phyloP scores from a whole-genome alignment of 345 rosid genomes.

The Eucalyptus marginata region DNA sequence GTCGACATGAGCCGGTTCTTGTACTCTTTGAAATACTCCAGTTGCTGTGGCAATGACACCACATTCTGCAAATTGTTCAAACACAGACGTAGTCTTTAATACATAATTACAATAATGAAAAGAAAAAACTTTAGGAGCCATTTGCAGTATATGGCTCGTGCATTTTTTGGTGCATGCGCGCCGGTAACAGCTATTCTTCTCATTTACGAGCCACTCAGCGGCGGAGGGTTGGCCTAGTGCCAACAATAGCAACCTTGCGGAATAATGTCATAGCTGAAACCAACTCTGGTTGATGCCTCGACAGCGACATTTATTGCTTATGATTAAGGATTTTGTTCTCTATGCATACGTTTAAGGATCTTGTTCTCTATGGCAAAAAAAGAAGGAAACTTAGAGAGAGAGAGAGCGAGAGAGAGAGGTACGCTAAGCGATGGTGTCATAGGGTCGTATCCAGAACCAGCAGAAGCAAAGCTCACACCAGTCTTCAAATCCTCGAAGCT shows the following conservation, averaged over 20 bases:
- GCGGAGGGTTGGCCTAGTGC: neutral
- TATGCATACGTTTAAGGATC: neutral
- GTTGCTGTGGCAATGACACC: slow-evolving; percentile 20
- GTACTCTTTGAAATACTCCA: slow-evolving; percentile 44
- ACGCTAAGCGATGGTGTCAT: slow-evolving; percentile 54
- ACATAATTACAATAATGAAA: neutral
- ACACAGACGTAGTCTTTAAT: neutral
- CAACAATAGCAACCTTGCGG: neutral
- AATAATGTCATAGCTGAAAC: neutral
- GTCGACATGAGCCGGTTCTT: slow-evolving; percentile 18
- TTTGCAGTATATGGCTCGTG: neutral
- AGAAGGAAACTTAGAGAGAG: neutral
- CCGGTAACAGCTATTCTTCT: neutral
- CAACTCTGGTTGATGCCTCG: neutral
- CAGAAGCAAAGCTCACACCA: slow-evolving; percentile 92
- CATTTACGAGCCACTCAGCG: neutral
- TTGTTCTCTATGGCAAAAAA: neutral
- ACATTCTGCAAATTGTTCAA: slow-evolving; percentile 18
- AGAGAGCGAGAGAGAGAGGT: neutral
- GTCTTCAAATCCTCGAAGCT: slow-evolving; percentile 49
- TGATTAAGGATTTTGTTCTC: neutral
- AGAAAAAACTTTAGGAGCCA: neutral
- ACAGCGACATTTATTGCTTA: neutral
- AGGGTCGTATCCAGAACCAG: slow-evolving; percentile 78
- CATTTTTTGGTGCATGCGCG: neutral